A percentile compares a stretch with the other conserved stretches of the same genome.
phyloP scores from a whole-genome alignment of 345 rosid genomes.

The Boechera divaricarpa region DNA sequence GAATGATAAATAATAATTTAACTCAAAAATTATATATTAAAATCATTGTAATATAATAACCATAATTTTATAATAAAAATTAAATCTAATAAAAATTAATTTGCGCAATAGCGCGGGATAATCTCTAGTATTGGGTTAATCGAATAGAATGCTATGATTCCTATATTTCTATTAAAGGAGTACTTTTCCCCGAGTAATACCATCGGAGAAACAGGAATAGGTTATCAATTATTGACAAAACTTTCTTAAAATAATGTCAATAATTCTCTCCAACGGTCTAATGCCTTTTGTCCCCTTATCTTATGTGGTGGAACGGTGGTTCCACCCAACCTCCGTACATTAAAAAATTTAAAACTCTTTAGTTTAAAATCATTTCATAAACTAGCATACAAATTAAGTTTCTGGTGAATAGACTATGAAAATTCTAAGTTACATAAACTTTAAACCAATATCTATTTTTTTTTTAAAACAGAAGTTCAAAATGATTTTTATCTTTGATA shows the following conservation, averaged over 20 bases:
- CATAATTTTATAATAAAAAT: too few species aligned
- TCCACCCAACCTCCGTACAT: slow-evolving; percentile 31
- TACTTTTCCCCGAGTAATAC: not conserved
- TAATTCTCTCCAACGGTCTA: slow-evolving; percentile 40
- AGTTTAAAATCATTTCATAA: not conserved
- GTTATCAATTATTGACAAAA: slow-evolving; percentile 28
- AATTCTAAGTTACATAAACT: not conserved
- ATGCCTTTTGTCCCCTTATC: slow-evolving; percentile 44
- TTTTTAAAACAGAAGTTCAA: not conserved
- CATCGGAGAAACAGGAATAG: not conserved
- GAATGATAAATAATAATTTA: too few species aligned
- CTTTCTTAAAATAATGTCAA: slow-evolving; percentile 27
- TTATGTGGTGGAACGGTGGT: not conserved
- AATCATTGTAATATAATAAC: too few species aligned
- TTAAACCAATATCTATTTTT: not conserved
- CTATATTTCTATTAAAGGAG: not conserved
- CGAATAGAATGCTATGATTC: not conserved
- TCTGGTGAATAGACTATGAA: not conserved
- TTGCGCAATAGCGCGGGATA: too few species aligned
- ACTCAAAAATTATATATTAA: too few species aligned
- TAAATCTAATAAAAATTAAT: too few species aligned
- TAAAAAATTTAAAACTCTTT: not conserved
- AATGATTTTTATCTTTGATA: not conserved
- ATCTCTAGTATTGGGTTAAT: not conserved
- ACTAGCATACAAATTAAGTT: not conserved